Base-by-base conservation (phyloP, 1,139 yeast species). In the Taphrina sp. region DNA sequence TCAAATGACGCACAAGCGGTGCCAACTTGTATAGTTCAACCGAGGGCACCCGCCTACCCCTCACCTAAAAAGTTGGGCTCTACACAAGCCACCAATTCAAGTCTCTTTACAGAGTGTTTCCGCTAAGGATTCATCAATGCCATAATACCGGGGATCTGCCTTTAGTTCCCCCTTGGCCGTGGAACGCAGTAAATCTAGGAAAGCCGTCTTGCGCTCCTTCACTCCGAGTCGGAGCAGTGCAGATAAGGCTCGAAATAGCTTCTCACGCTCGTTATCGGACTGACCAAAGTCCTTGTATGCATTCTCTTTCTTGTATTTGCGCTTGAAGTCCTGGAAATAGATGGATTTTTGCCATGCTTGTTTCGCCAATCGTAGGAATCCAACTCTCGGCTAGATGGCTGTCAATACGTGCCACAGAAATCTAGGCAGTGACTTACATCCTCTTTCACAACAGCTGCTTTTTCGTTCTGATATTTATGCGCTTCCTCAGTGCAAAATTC, bases 241-340 rank as follows among this genome's bases (percentile, higher is more conserved):
- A 10, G 61, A 60, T 56, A 64, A 72, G 43, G 70, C 74, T 36
- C 74, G 67, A 62, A 73, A 77, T 8, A 70, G 58, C 28, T 64
- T 66, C 60, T 76, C 79, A 52, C 69, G 69, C 33, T 70, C 72
- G 35, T 70, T 68, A 29, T 75, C 77, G 1, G 72, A 52, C 2
- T 74, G 59, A 3, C 64, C 64, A 2, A 69, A 59, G 2, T 61
- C 60, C 20, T 62, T 60, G 58, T 75, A 69, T 24, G 63, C 68
- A 0, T 65, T 61, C 5, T 65, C 65, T 8, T 64, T 66, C 23
- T 72, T 66, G 63, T 66, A 63, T 56, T 70, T 69, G 17, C 79
- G 69, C 59, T 76, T 76, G 63, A 78, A 77, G 49, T 76, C 80
- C n/a, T 72, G 63, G 59, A 72, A 79, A 46, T 72, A 69, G 8